A percentile compares a stretch with the other conserved stretches of the same genome.
phyloP scores from a whole-genome alignment of 163 green algal genomes.

The Volvox carteri region DNA sequence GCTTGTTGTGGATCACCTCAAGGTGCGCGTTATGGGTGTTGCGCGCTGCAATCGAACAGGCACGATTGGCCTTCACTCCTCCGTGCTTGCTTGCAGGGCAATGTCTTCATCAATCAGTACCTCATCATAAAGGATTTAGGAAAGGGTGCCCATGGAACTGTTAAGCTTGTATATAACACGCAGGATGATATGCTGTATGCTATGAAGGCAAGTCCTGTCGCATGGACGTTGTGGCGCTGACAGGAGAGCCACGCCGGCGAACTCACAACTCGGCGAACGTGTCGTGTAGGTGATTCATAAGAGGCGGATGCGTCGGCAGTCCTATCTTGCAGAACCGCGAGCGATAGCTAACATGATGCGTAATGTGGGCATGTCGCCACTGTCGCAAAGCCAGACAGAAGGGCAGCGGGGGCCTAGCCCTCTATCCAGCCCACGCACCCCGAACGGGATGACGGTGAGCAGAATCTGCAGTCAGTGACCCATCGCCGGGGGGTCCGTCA shows the following conservation, averaged over 20 bases:
- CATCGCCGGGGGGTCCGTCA: no score
- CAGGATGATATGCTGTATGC: constrained; percentile 84
- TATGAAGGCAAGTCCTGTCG: constrained; percentile 79
- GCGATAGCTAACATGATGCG: constrained; percentile 48
- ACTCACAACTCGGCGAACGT: not conserved
- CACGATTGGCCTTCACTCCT: not conserved
- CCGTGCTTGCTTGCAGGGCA: constrained; percentile 68
- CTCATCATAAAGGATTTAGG: constrained; percentile 87
- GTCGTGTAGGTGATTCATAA: constrained; percentile 61
- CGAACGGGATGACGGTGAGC: constrained; percentile 52
- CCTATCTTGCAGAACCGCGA: constrained; percentile 47
- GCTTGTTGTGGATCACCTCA: constrained; percentile 56
- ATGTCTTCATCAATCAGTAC: constrained; percentile 92
- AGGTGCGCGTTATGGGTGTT: constrained; percentile 46
- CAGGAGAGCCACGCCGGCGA: not conserved
- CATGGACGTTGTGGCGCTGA: no score
- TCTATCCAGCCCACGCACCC: constrained; percentile 20
- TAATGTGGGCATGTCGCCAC: constrained; percentile 37
- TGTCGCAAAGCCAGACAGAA: constrained; percentile 38
- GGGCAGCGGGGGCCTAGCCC: constrained; percentile 27
- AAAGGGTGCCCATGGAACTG: constrained; percentile 79
- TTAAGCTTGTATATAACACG: constrained; percentile 88
- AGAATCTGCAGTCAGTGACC: no score
- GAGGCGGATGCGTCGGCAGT: constrained; percentile 41
- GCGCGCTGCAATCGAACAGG: not conserved